A percentile compares a stretch with the other conserved stretches of the same genome.
Conservation (phyloP, 208 protist genomes). For the Herpetomonas samuelpessoai region DNA sequence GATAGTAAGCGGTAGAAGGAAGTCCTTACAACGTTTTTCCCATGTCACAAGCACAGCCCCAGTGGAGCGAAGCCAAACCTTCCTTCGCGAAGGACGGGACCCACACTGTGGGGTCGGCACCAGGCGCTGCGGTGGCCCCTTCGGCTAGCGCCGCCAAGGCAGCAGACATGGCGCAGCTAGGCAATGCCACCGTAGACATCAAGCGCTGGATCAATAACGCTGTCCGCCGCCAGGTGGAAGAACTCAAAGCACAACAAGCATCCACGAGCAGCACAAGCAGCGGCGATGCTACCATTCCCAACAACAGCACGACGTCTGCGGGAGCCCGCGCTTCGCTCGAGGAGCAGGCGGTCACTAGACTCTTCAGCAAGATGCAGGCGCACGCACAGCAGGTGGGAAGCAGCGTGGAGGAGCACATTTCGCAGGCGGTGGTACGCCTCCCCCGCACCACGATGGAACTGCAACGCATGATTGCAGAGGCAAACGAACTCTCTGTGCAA, state of each 20-base stretch:
- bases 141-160: neutral
- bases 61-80: too few species aligned
- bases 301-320: neutral
- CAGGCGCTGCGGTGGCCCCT: neutral
- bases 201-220: slow-evolving; percentile 6
- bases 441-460: slow-evolving; percentile 71
- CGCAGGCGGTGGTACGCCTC: slow-evolving; percentile 59
- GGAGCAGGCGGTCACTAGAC: slow-evolving; percentile 34
- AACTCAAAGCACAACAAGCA: slow-evolving; percentile 1
- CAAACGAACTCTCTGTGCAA: slow-evolving; percentile 41
- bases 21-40: too few species aligned
- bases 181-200: neutral
- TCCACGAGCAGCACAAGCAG: neutral
- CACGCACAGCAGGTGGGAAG: slow-evolving; percentile 51
- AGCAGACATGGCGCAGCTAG: slow-evolving; percentile 6
- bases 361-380: slow-evolving; percentile 44
- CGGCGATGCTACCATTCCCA: neutral
- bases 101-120: too few species aligned
- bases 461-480: slow-evolving; percentile 53
- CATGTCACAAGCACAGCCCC: too few species aligned
- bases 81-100: too few species aligned
- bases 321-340: slow-evolving; percentile 17
- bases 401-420: slow-evolving; percentile 60
- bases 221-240: neutral
- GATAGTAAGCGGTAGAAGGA: too few species aligned